Evolutionary conservation across 129 eudicot genomes (phyloP).

Genomic region (Dittrichia graveolens): DNA sequence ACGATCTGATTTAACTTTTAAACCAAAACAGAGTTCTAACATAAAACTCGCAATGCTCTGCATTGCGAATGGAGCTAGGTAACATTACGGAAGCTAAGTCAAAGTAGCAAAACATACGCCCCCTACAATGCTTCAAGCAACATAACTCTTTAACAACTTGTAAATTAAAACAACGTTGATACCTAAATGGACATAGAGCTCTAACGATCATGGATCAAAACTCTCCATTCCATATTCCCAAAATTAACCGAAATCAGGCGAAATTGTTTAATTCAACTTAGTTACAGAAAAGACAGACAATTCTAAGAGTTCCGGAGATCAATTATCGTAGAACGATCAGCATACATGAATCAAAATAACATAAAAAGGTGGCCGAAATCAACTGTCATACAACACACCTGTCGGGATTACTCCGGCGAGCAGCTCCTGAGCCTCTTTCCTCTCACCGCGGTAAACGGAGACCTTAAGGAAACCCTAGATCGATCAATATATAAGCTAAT

Average conservation of each 20-base stretch:
- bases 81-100: neutral
- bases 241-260: neutral
- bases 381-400: neutral
- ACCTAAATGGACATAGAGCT: neutral
- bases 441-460: neutral
- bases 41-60: no score
- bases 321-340: neutral
- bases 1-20: neutral
- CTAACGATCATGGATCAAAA: neutral
- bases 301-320: conserved; percentile 5
- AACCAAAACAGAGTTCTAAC: neutral
- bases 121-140: neutral
- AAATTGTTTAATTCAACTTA: neutral
- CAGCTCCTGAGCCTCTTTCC: conserved; percentile 5
- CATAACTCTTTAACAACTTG: conserved; percentile 1
- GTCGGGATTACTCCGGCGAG: conserved; percentile 20
- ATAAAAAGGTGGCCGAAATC: neutral
- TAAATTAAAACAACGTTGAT: neutral
- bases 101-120: neutral
- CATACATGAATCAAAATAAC: neutral
- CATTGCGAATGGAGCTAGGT: neutral
- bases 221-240: neutral
- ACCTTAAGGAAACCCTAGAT: neutral
- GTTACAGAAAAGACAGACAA: neutral
- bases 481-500: neutral